Percentiles rank a stretch among this genome's conserved stretches.
Conservation (phyloP, 2,329 filamentous ascomycete genomes). For the Epichloe hybrida region DNA sequence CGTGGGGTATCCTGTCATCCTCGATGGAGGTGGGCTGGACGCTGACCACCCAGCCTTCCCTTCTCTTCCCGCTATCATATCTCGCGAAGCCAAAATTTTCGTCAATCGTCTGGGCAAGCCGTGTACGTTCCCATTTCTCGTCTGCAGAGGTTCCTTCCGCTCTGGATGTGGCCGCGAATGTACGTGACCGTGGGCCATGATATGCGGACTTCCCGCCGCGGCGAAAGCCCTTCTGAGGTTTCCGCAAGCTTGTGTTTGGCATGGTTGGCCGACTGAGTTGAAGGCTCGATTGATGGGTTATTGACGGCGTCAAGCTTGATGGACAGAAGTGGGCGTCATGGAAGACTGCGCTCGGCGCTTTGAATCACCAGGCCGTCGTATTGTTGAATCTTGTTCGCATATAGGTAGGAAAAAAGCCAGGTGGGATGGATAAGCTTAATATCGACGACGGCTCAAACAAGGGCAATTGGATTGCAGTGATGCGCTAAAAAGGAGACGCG, state of each 20-base stretch:
- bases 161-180: constrained; percentile 65
- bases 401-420: not conserved
- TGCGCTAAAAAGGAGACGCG: constrained; percentile 18
- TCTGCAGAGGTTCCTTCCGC: constrained; percentile 81
- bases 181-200: constrained; percentile 58
- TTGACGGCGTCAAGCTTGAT: constrained; percentile 8
- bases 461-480: not conserved
- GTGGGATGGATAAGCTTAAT: not conserved
- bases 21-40: constrained; percentile 82
- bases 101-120: constrained; percentile 78
- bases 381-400: not conserved
- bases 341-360: constrained; percentile 1
- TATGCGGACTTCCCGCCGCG: constrained; percentile 55
- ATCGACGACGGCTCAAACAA: not conserved
- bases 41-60: constrained; percentile 87
- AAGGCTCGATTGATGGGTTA: constrained; percentile 9
- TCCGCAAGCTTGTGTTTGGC: constrained; percentile 46
- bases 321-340: constrained; percentile 9
- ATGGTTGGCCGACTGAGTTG: constrained; percentile 20
- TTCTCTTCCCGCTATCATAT: constrained; percentile 73
- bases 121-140: constrained; percentile 79
- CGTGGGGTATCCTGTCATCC: constrained; percentile 71
- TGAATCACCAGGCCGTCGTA: not conserved
- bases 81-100: constrained; percentile 88
- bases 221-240: constrained; percentile 52